Evolutionary conservation across 2,329 filamentous ascomycete genomes (phyloP).

Genomic region (Fusarium virguliforme): DNA sequence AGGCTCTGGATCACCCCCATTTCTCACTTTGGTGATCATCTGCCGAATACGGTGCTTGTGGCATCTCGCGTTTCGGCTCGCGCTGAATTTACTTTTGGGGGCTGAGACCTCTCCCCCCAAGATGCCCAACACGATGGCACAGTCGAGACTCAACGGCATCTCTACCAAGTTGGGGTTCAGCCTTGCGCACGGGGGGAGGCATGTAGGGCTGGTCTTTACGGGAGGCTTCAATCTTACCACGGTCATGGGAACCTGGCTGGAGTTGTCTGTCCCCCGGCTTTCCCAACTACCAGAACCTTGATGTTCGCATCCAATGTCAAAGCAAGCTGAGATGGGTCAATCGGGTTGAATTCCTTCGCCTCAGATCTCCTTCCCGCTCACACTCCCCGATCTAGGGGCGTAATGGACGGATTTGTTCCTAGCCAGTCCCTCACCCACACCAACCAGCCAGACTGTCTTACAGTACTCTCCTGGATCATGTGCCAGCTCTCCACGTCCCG

Average conservation of each 20-base stretch:
- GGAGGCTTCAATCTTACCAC: neutral
- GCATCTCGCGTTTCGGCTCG: slow-evolving; percentile 6
- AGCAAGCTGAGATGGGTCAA: slow-evolving; percentile 23
- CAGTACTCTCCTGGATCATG: slow-evolving; percentile 23
- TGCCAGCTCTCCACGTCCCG: slow-evolving; percentile 12
- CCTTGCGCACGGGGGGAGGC: neutral
- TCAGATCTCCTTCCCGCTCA: slow-evolving; percentile 41
- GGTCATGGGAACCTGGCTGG: neutral
- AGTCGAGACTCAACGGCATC: slow-evolving; percentile 7
- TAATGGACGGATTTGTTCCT: slow-evolving; percentile 24
- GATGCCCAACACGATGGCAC: slow-evolving; percentile 6
- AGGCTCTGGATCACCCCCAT: neutral
- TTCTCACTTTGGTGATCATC: slow-evolving; percentile 6
- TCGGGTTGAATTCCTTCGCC: slow-evolving; percentile 24
- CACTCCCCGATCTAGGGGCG: slow-evolving; percentile 23
- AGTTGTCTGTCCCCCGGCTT: neutral
- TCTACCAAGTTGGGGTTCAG: neutral
- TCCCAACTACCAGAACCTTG: slow-evolving; percentile 2
- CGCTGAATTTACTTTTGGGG: slow-evolving; percentile 4
- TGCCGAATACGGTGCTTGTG: slow-evolving; percentile 4
- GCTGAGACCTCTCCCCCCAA: slow-evolving; percentile 1
- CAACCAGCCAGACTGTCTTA: neutral
- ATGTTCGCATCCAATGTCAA: slow-evolving; percentile 1
- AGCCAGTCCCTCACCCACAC: slow-evolving; percentile 28
- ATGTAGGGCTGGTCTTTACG: neutral